Evolutionary conservation across 768 basidiomycete genomes (phyloP).

Genomic region (Rhizopogon vesiculosus): DNA sequence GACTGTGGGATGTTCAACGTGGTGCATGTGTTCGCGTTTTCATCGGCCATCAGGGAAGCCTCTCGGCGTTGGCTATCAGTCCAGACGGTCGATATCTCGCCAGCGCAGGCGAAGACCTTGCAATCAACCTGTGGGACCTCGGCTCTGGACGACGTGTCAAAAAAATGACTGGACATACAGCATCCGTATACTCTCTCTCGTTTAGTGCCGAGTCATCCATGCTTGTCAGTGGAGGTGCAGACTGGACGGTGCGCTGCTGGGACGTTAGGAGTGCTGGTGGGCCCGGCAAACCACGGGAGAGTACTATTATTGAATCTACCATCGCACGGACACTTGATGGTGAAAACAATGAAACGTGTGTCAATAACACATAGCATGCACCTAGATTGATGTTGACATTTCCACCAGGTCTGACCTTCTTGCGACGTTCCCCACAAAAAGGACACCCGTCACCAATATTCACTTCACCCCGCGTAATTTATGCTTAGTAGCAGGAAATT

Average conservation of each 20-base stretch:
- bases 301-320: constrained; percentile 36
- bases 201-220: constrained; percentile 91
- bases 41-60: constrained; percentile 87
- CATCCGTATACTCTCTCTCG: constrained; percentile 83
- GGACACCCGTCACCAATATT: constrained; percentile 88
- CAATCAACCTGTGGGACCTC: constrained; percentile 96
- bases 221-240: constrained; percentile 86
- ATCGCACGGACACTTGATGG: constrained; percentile 37
- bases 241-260: constrained; percentile 99
- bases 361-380: constrained; percentile 5
- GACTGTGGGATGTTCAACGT: constrained; percentile 97
- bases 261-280: constrained; percentile 85
- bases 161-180: constrained; percentile 92
- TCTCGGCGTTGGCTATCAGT: constrained; percentile 83
- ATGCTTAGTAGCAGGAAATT: constrained; percentile 81
- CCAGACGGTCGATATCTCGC: constrained; percentile 95
- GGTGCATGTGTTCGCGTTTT: constrained; percentile 94
- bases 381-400: constrained; percentile 5
- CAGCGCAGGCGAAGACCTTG: constrained; percentile 86
- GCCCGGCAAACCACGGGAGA: constrained; percentile 52
- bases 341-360: constrained; percentile 70
- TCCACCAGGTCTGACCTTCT: constrained; percentile 71
- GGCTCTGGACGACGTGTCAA: constrained; percentile 93
- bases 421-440: constrained; percentile 91
- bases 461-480: constrained; percentile 96